These are phyloP conservation scores for Cephaloascus fragrans DNA, from an alignment of 805 yeast genomes.

Conservation along the genomic window DNA sequence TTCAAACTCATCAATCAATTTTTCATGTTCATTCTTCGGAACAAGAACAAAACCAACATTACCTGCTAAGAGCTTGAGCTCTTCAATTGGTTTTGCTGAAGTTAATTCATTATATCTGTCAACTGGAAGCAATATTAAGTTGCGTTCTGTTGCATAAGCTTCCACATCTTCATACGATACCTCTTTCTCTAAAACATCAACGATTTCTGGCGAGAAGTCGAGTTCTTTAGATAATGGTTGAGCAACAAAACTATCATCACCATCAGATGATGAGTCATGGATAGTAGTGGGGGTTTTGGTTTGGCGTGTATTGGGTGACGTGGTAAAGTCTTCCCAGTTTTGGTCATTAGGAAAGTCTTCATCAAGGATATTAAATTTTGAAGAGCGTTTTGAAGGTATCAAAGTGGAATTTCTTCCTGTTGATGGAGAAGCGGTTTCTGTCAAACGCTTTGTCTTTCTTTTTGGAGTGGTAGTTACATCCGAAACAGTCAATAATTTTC, in stretches of 20 bases:
- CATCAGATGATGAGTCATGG: conserved; percentile 12
- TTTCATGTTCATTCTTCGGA: conserved; percentile 10
- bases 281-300: background rate
- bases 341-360: conserved; percentile 13
- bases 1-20: conserved; percentile 5
- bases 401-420: conserved; percentile 12
- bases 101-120: conserved; percentile 18
- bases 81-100: conserved; percentile 1
- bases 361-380: conserved; percentile 19
- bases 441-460: background rate
- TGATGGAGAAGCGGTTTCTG: conserved; percentile 5
- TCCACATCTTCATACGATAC: conserved; percentile 16
- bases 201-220: background rate
- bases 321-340: conserved; percentile 31
- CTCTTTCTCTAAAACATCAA: too few relatives aligned
- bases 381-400: conserved; percentile 26
- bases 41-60: conserved; percentile 5
- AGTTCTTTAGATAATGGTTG: conserved; percentile 9
- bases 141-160: conserved; percentile 21
- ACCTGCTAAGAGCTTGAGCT: background rate
- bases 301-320: conserved; percentile 5
- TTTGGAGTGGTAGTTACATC: background rate
- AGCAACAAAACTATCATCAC: conserved; percentile 1
- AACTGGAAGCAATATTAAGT: conserved; percentile 19
- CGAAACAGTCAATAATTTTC: conserved; percentile 5